These are phyloP conservation scores for Penicillium macrosclerotiorum DNA, from an alignment of 495 filamentous ascomycete genomes.

Conservation along the genomic window DNA sequence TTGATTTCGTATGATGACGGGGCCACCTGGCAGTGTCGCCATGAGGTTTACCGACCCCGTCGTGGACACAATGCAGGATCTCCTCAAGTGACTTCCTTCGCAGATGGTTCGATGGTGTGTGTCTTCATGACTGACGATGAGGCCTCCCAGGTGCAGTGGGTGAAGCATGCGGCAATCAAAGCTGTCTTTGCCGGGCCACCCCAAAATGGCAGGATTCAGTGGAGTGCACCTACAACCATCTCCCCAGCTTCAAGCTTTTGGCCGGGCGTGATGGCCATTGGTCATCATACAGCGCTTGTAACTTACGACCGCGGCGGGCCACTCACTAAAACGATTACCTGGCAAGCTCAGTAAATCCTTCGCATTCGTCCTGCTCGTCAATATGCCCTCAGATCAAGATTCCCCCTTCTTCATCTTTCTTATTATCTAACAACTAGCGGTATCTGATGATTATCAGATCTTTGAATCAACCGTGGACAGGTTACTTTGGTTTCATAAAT, in stretches of 20 bases:
- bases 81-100: slow-evolving; percentile 56
- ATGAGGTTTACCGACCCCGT: slow-evolving; percentile 48
- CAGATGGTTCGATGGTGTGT: slow-evolving; percentile 54
- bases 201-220: slow-evolving; percentile 34
- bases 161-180: slow-evolving; percentile 41
- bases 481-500: too few species aligned
- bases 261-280: slow-evolving; percentile 42
- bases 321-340: slow-evolving; percentile 32
- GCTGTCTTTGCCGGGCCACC: slow-evolving; percentile 37
- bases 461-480: too few species aligned
- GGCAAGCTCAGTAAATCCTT: slow-evolving; percentile 13
- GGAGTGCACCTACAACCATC: slow-evolving; percentile 28
- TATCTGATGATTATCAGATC: too few species aligned
- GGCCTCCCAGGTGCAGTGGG: slow-evolving; percentile 31
- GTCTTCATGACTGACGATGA: slow-evolving; percentile 66
- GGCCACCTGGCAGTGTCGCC: slow-evolving; percentile 49
- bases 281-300: slow-evolving; percentile 35
- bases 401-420: too few species aligned
- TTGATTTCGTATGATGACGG: slow-evolving; percentile 59
- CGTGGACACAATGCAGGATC: slow-evolving; percentile 53
- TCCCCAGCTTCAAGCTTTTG: slow-evolving; percentile 38
- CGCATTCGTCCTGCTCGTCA: too few species aligned
- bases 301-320: slow-evolving; percentile 44
- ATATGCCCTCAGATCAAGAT: too few species aligned
- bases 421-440: too few species aligned